These are phyloP conservation scores for Tripterygium wilfordii DNA, from an alignment of 177 flowering plant species.

Conservation along the genomic window DNA sequence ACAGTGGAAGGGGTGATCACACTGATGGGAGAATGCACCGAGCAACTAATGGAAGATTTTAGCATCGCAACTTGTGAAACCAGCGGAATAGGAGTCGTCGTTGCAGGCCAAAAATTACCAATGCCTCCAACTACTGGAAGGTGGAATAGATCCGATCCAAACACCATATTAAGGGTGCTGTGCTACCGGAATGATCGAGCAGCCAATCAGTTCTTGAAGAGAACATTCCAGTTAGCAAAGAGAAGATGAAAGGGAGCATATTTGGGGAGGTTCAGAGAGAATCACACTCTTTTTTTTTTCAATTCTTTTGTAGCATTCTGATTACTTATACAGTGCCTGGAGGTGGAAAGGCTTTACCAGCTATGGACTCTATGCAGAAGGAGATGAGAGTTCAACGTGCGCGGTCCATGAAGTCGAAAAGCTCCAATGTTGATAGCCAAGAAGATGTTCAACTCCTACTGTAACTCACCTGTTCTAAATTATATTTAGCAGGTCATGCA, in stretches of 20 bases:
- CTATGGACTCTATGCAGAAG: too few relatives aligned
- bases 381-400: too few relatives aligned
- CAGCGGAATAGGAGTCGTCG: conserved; percentile 48
- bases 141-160: conserved; percentile 82
- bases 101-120: conserved; percentile 52
- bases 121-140: conserved; percentile 95
- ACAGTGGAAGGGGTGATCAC: conserved; percentile 48
- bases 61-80: conserved; percentile 63
- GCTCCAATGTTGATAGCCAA: too few relatives aligned
- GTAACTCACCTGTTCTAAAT: too few relatives aligned
- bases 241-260: conserved; percentile 40
- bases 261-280: too few relatives aligned
- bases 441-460: too few relatives aligned
- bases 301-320: too few relatives aligned
- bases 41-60: conserved; percentile 81
- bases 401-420: too few relatives aligned
- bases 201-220: conserved; percentile 77
- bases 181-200: conserved; percentile 64
- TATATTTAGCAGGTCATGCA: too few relatives aligned
- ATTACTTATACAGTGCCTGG: too few relatives aligned
- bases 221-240: conserved; percentile 68
- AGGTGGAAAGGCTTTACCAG: too few relatives aligned
- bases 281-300: too few relatives aligned
- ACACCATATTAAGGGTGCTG: conserved; percentile 81
- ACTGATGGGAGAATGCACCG: conserved; percentile 51